Conservation (phyloP, 495 filamentous ascomycete species). For the Neurospora sp. region DNA sequence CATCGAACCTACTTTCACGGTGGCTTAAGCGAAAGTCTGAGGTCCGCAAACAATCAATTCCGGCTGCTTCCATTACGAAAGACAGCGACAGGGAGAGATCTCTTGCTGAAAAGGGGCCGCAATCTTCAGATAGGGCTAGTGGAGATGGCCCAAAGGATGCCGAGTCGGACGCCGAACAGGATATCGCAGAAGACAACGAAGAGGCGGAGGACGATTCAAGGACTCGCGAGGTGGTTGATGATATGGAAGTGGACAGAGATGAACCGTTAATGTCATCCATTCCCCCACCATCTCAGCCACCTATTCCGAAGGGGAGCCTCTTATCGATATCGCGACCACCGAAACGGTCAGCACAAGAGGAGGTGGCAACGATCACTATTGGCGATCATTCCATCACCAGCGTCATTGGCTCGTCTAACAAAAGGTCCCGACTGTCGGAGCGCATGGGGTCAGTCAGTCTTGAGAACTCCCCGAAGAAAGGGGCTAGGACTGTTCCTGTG, state of each 20-base stretch:
- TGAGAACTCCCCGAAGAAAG: slow-evolving; percentile 1
- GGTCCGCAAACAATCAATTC: neutral
- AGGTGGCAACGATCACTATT: slow-evolving; percentile 82
- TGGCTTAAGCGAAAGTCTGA: slow-evolving; percentile 14
- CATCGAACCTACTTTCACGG: slow-evolving; percentile 4
- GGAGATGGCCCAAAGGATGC: neutral
- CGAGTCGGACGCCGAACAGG: neutral
- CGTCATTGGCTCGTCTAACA: slow-evolving; percentile 35
- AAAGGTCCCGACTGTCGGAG: slow-evolving; percentile 25
- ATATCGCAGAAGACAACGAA: neutral
- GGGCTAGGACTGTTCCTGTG: slow-evolving; percentile 7
- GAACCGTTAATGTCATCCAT: slow-evolving; percentile 27
- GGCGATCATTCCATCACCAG: slow-evolving; percentile 64
- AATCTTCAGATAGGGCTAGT: neutral
- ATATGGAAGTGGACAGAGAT: slow-evolving; percentile 3
- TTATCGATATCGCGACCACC: slow-evolving; percentile 22
- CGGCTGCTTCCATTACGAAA: neutral
- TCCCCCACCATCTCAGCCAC: slow-evolving; percentile 28
- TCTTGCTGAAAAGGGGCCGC: slow-evolving; percentile 5
- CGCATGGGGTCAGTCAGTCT: neutral
- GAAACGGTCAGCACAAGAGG: slow-evolving; percentile 48
- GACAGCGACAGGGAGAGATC: neutral
- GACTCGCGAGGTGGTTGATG: neutral
- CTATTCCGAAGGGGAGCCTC: slow-evolving; percentile 10
- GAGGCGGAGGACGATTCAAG: neutral